Evolutionary conservation across 2,329 filamentous ascomycete species (phyloP), one percentile per base, ranked within the genome.

Genomic region (Penicillium nordicum): DNA sequence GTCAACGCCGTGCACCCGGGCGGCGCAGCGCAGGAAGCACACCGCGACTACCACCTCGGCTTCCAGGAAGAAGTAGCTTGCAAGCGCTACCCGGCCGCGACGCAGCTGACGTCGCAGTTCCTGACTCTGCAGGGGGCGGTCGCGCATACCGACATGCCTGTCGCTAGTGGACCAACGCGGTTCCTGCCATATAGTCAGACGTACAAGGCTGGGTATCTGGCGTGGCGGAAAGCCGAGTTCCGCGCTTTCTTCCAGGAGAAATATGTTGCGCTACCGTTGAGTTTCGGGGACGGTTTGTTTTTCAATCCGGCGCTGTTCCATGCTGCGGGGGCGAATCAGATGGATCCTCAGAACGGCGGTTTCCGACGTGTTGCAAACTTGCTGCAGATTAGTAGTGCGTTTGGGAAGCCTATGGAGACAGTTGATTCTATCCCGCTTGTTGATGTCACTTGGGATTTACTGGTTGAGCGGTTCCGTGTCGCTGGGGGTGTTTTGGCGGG

Each of bases 231-330:
- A 0, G 68, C 72, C 0, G 79, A 82, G 30, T 86, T 87, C 64
- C 73, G 78, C 25, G 69, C 78, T 0, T 84, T 77, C 63, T 87
- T 88, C 57, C 62, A 79, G 5, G 67, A 79, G 16, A 76, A 78
- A 6, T 83, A 81, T 60, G 76, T 86, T 6, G 75, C 78, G 1
- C 64, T 85, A 11, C 79, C 83, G 1, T 62, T 87, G 54, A 61
- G 71, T 2, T 75, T 80, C 41, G 84, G 85, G 0, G 84, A 88
- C 62, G 85, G 82, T 0, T 61, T 87, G 0, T 87, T 87, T 67
- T 87, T 88, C 71, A 86, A 84, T 54, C 84, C 84, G 0, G 84
- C 82, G 1, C 70, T 87, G 0, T 83, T 86, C 59, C 84, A 88
- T 65, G 84, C 84, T 1, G 85, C 85, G 0, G 85, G 85, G 0